Conservation (phyloP, 2,329 filamentous ascomycete genomes). For the Cytospora piceae region DNA sequence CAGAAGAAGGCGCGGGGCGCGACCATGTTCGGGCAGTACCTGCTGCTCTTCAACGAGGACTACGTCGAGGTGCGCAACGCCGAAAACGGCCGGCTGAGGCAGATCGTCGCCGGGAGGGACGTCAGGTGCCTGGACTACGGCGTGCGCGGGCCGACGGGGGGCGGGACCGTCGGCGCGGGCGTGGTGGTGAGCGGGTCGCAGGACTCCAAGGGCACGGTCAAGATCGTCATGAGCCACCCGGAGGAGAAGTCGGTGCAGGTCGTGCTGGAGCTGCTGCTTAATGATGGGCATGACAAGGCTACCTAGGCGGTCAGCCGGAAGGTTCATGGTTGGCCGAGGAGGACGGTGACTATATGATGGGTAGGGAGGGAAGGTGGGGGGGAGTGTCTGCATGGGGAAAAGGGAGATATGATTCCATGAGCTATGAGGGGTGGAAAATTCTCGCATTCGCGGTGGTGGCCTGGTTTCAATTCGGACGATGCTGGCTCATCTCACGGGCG, state of each 20-base stretch:
- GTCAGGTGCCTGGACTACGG: slow-evolving; percentile 91
- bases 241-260: slow-evolving; percentile 76
- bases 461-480: slow-evolving; percentile 4
- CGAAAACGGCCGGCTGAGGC: slow-evolving; percentile 88
- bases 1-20: slow-evolving; percentile 76
- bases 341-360: slow-evolving; percentile 10
- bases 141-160: slow-evolving; percentile 63
- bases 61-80: slow-evolving; percentile 98
- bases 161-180: slow-evolving; percentile 34
- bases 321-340: not conserved
- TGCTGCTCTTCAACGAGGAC: slow-evolving; percentile 91
- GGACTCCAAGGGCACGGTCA: slow-evolving; percentile 74
- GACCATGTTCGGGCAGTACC: slow-evolving; percentile 87
- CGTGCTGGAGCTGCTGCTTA: slow-evolving; percentile 88
- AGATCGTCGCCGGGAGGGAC: slow-evolving; percentile 91
- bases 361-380: too few species aligned
- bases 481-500: slow-evolving; percentile 13
- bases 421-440: not conserved
- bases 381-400: not conserved
- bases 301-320: slow-evolving; percentile 11
- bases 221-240: slow-evolving; percentile 94
- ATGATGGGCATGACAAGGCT: slow-evolving; percentile 73
- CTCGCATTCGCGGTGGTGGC: not conserved
- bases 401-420: slow-evolving; percentile 15
- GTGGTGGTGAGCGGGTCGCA: slow-evolving; percentile 32